phyloP scores from a whole-genome alignment of 1,139 yeast genomes.

The Meyerozyma athensensis region DNA sequence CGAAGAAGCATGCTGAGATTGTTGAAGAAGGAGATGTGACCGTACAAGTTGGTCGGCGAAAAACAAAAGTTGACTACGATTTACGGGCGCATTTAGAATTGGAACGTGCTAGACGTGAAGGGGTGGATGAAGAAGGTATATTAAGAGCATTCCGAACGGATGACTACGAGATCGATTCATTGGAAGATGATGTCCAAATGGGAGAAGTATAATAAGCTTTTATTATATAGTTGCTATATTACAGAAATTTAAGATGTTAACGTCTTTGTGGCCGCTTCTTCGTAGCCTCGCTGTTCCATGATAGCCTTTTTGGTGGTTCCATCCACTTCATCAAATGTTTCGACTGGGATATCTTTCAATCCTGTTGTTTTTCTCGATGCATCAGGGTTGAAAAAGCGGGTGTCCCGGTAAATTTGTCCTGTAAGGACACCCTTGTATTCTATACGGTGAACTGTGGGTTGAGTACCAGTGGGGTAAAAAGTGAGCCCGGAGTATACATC shows the following conservation, averaged over 20 bases:
- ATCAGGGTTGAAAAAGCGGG: slow-evolving; percentile 45
- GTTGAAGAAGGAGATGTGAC: slow-evolving; percentile 34
- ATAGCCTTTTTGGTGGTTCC: slow-evolving; percentile 60
- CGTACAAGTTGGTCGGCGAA: slow-evolving; percentile 45
- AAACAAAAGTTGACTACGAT: slow-evolving; percentile 47
- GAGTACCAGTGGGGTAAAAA: slow-evolving; percentile 72
- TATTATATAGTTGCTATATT: not conserved
- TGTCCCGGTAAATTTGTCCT: slow-evolving; percentile 40
- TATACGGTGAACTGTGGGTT: slow-evolving; percentile 47
- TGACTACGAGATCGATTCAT: not conserved
- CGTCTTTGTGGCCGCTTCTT: slow-evolving; percentile 19
- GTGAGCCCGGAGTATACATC: slow-evolving; percentile 81
- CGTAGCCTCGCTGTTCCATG: slow-evolving; percentile 57
- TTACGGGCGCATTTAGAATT: slow-evolving; percentile 46
- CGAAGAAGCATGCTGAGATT: slow-evolving; percentile 45
- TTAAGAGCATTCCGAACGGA: not conserved
- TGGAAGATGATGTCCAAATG: not conserved
- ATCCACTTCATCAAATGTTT: slow-evolving; percentile 53
- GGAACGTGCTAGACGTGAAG: slow-evolving; percentile 4
- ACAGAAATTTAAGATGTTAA: not conserved
- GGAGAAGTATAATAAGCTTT: not conserved
- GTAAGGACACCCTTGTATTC: not conserved
- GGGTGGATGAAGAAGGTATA: not conserved
- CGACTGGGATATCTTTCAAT: slow-evolving; percentile 50
- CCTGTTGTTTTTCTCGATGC: slow-evolving; percentile 55